Conservation (phyloP, 2,329 filamentous ascomycete genomes). For the Chaetomium globosum region DNA sequence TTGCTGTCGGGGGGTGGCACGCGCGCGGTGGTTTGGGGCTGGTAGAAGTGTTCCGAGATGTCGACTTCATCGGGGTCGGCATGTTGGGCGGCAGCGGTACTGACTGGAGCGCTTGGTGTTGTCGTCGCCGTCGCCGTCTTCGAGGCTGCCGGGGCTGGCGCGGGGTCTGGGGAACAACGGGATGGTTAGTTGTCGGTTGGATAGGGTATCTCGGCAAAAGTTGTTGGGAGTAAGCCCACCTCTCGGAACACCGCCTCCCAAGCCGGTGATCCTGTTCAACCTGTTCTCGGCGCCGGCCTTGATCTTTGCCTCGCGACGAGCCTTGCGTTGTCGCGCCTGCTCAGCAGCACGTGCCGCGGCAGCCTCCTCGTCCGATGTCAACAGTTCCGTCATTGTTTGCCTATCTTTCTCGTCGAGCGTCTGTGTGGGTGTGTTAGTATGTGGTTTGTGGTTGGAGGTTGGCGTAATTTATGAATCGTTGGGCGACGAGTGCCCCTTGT, state of each 20-base stretch:
- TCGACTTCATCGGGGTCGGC: constrained; percentile 76
- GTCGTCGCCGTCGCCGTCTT: constrained; percentile 21
- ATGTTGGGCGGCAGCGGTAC: constrained; percentile 42
- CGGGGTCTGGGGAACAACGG: constrained; percentile 1
- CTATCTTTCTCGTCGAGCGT: not conserved
- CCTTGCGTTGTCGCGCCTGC: constrained; percentile 74
- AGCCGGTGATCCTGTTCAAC: constrained; percentile 73
- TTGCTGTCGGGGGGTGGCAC: constrained; percentile 38
- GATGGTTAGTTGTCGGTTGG: not conserved
- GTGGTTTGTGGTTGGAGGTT: not conserved
- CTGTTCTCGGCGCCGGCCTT: constrained; percentile 69
- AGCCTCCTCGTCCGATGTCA: constrained; percentile 40
- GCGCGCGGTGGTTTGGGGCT: constrained; percentile 52
- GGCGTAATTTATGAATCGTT: not conserved
- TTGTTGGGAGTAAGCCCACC: constrained; percentile 13
- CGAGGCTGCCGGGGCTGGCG: constrained; percentile 11
- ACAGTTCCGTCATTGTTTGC: constrained; percentile 46
- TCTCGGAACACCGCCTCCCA: constrained; percentile 59
- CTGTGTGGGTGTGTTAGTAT: not conserved
- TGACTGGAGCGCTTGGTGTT: constrained; percentile 42
- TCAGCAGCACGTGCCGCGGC: constrained; percentile 59
- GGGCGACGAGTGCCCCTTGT: not conserved
- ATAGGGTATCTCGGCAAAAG: not conserved
- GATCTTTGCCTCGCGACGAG: constrained; percentile 78
- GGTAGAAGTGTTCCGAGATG: constrained; percentile 74